Evolutionary conservation across 1,284 basidiomycete genomes (phyloP), one percentile per base, ranked within the genome.

Genomic region (Macrocystidia cucumis): DNA sequence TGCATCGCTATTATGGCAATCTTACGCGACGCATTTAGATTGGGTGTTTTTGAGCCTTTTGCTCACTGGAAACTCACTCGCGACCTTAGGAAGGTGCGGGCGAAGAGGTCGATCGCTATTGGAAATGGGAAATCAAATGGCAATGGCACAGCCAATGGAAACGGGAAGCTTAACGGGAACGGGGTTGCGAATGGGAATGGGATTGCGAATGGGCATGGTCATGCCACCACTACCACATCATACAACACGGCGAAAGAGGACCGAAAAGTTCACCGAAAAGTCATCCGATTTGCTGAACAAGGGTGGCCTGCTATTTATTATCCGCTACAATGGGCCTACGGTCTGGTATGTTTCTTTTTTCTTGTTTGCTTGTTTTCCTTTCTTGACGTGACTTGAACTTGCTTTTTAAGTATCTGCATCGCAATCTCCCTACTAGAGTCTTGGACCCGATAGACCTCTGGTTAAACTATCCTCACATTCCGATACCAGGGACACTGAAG

Each of bases 281-380:
- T 91, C 28, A 57, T 86, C 31, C 71, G 95, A 42, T 98, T 98
- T 53, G 89, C 91, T 3, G 95, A 98, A 60, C 95, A 98, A 62
- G 86, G 89, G 34, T 98, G 91, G 89, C 78, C 78, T 28, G 69
- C 84, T 33, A 58, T 87, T 29, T 97, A 95, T 62, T 93, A 89
- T 55, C 62, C 73, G 23, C 47, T 75, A 5, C 84, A 81, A 45
- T 93, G 82, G 73, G 57, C 58, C 14, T 76, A 81, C 49, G 92
- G 92, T n/a, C 45, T 91, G 47, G 92, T 96, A 55, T 62, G 92
- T 79, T 5, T 23, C 32, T 36, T 34, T 45, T 33, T 37, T 35
- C 20, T 30, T 28, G 13, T 22, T 18, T 30, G 36, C 28, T 40
- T 35, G 34, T 41, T 37, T 22, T 34, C 27, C 21, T 37, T 31